These are phyloP conservation scores for Leishmania tarentolae DNA, from an alignment of 208 protist species.

Conservation along the genomic window DNA sequence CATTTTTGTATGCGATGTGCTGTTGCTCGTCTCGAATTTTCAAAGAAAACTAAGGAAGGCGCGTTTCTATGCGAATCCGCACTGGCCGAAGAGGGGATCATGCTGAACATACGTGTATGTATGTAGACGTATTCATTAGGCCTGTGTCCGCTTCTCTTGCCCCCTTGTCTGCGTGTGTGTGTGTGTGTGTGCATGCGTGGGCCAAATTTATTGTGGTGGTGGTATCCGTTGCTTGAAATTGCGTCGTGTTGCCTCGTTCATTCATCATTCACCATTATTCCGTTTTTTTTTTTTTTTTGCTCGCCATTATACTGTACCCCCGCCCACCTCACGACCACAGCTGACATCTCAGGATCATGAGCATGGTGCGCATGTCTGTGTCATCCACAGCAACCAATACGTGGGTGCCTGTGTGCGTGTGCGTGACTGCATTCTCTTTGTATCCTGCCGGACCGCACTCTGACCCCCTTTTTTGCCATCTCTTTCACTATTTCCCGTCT, in stretches of 20 bases:
- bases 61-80: neutral
- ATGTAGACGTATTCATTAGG: too few relatives aligned
- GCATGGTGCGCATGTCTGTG: neutral
- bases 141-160: neutral
- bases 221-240: neutral
- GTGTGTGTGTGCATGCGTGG: neutral
- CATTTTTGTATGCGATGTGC: neutral
- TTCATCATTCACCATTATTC: neutral
- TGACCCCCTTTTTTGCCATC: neutral
- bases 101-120: neutral
- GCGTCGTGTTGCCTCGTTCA: neutral
- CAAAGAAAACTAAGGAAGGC: neutral
- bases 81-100: neutral
- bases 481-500: neutral
- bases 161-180: neutral
- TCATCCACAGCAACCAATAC: neutral
- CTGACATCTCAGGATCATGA: neutral
- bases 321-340: neutral
- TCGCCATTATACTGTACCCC: neutral
- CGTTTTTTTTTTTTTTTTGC: neutral
- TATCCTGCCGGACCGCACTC: neutral
- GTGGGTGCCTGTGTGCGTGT: neutral
- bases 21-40: neutral
- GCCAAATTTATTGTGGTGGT: neutral
- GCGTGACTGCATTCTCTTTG: neutral